Conservation (phyloP, 2,329 filamentous ascomycete species). For the Fusarium ambrosium region DNA sequence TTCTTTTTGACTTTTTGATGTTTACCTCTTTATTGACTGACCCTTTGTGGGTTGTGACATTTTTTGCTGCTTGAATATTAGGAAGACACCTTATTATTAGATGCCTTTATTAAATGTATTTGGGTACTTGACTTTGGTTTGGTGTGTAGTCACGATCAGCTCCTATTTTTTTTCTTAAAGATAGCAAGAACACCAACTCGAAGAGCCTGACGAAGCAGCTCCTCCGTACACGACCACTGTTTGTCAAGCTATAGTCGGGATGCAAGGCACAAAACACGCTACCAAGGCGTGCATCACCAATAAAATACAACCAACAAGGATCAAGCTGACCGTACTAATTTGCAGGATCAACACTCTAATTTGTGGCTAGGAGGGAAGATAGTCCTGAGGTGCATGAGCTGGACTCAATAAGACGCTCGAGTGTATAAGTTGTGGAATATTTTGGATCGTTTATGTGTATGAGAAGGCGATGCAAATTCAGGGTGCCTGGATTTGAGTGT, state of each 20-base stretch:
- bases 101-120: not conserved
- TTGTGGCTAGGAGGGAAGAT: not conserved
- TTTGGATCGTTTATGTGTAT: not conserved
- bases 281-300: not conserved
- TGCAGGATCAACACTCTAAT: not conserved
- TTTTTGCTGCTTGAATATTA: not conserved
- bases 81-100: not conserved
- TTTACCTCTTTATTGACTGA: too few relatives aligned
- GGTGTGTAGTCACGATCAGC: not conserved
- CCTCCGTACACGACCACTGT: too few relatives aligned
- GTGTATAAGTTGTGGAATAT: not conserved
- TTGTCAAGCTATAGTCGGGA: too few relatives aligned
- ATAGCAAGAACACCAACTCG: too few relatives aligned
- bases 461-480: not conserved
- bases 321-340: not conserved
- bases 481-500: too few relatives aligned
- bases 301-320: not conserved
- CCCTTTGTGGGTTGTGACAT: too few relatives aligned
- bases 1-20: constrained; percentile 52
- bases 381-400: not conserved
- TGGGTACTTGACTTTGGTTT: not conserved
- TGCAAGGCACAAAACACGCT: constrained; percentile 47
- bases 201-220: too few relatives aligned
- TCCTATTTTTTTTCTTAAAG: too few relatives aligned
- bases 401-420: not conserved